Evolutionary conservation across 2,329 filamentous ascomycete species (phyloP).

Genomic region (Xylaria digitata): DNA sequence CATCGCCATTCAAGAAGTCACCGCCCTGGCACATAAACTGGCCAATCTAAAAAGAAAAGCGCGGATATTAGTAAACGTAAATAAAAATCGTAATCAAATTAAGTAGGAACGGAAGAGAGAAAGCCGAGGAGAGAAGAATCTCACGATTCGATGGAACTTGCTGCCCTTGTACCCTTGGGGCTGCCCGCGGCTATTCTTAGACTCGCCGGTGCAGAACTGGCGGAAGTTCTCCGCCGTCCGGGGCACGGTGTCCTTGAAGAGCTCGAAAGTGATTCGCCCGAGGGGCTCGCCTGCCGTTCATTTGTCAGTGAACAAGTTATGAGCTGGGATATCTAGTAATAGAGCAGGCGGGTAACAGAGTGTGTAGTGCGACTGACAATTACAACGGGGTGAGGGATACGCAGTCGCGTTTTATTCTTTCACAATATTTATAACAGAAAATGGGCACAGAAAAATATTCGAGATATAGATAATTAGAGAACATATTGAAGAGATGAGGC

Average conservation of each 20-base stretch:
- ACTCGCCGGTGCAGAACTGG: constrained; percentile 95
- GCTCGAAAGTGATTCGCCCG: constrained; percentile 88
- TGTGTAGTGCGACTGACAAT: neutral
- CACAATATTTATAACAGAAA: neutral
- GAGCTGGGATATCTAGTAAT: no score
- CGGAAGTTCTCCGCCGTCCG: constrained; percentile 97
- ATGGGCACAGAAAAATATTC: neutral
- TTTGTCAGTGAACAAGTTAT: constrained; percentile 27
- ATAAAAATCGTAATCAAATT: no score
- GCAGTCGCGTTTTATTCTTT: neutral
- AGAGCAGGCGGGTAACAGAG: no score
- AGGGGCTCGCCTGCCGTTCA: constrained; percentile 77
- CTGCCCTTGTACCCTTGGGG: constrained; percentile 94
- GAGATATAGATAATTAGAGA: neutral
- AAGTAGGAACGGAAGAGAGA: neutral
- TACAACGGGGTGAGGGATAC: neutral
- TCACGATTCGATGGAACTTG: constrained; percentile 92
- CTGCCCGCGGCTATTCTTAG: constrained; percentile 78
- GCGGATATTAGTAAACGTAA: neutral
- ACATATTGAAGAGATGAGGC: constrained; percentile 44
- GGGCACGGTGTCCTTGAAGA: constrained; percentile 86
- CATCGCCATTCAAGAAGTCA: constrained; percentile 93
- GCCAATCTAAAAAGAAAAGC: constrained; percentile 75
- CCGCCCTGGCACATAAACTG: constrained; percentile 98
- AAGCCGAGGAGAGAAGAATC: constrained; percentile 52